These are phyloP conservation scores for Kuraishia molischiana DNA, from an alignment of 805 yeast species.

Conservation along the genomic window DNA sequence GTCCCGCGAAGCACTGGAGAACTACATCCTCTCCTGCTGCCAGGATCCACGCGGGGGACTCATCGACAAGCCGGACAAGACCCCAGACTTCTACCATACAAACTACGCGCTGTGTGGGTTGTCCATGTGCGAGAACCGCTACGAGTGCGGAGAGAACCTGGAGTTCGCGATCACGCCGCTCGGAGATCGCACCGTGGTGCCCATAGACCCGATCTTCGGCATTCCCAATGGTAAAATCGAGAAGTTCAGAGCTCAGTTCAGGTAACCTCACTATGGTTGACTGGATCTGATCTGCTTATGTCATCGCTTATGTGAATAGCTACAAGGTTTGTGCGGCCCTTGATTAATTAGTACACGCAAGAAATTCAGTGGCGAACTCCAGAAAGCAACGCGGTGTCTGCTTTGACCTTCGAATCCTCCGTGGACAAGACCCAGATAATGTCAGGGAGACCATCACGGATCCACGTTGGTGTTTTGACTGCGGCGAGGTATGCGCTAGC, in stretches of 20 bases:
- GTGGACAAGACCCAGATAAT: too few relatives aligned
- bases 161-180: background rate
- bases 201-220: background rate
- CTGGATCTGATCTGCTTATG: too few relatives aligned
- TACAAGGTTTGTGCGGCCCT: too few relatives aligned
- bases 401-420: too few relatives aligned
- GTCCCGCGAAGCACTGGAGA: constrained; percentile 47
- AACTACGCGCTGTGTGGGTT: constrained; percentile 78
- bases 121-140: constrained; percentile 42
- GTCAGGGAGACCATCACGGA: background rate
- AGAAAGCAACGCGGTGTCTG: too few relatives aligned
- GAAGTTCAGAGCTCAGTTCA: background rate
- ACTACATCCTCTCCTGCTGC: constrained; percentile 68
- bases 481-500: background rate
- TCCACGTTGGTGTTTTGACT: background rate
- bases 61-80: constrained; percentile 77
- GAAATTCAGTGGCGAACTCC: too few relatives aligned
- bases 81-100: constrained; percentile 84
- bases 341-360: too few relatives aligned
- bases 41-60: constrained; percentile 68
- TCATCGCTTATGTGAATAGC: too few relatives aligned
- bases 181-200: background rate
- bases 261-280: too few relatives aligned
- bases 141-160: constrained; percentile 11
- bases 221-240: background rate